phyloP scores from a whole-genome alignment of 2,329 filamentous ascomycete genomes.

The Colletotrichum lini region DNA sequence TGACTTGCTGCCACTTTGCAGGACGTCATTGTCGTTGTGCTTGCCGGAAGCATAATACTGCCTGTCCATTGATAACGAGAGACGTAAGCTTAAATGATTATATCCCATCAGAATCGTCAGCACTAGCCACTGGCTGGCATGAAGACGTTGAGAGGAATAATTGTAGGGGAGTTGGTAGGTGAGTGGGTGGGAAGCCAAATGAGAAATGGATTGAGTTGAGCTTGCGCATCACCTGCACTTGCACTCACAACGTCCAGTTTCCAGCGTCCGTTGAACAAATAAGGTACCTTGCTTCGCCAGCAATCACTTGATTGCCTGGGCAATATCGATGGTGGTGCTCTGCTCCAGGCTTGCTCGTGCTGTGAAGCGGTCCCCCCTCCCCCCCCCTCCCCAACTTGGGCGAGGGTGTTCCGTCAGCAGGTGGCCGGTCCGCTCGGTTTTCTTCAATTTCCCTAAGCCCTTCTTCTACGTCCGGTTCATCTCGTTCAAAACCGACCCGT shows the following conservation, averaged over 20 bases:
- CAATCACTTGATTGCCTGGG: not conserved
- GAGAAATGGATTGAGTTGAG: not conserved
- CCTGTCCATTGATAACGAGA: not conserved
- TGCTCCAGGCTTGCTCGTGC: slow-evolving; percentile 16
- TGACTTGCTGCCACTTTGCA: slow-evolving; percentile 38
- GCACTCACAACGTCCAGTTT: not conserved
- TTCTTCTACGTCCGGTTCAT: slow-evolving; percentile 12
- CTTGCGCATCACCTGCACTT: not conserved
- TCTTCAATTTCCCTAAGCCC: not conserved
- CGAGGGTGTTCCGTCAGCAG: slow-evolving; percentile 25
- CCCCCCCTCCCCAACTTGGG: slow-evolving; percentile 17
- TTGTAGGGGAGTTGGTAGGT: not conserved
- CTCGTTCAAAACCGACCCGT: slow-evolving; percentile 5
- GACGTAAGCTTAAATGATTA: slow-evolving; percentile 10
- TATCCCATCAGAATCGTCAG: slow-evolving; percentile 23
- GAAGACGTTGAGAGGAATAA: not conserved
- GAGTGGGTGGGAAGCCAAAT: not conserved
- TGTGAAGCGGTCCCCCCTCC: slow-evolving; percentile 1
- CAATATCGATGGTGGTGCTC: not conserved
- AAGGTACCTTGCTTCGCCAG: not conserved
- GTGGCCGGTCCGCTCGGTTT: not conserved
- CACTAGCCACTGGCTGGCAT: slow-evolving; percentile 21
- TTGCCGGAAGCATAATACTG: slow-evolving; percentile 29
- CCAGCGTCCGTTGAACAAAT: too few species aligned
- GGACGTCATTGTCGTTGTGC: slow-evolving; percentile 36